Percentiles rank a stretch among this genome's conserved stretches.
phyloP scores from a whole-genome alignment of 163 green algal species.

The Coccomyxa subellipsoidea region DNA sequence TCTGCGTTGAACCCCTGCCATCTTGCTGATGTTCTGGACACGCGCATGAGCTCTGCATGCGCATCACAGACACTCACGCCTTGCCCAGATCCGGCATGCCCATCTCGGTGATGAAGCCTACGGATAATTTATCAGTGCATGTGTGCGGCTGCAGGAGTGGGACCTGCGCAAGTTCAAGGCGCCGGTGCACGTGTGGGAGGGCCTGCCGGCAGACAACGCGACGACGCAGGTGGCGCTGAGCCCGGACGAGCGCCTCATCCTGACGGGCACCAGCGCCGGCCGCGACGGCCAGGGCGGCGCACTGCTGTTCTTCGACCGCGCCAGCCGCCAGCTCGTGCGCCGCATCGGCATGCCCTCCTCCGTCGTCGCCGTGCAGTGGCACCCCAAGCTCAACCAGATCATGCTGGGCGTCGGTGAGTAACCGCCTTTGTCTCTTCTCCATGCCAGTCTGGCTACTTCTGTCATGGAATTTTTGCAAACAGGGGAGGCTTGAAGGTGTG shows the following conservation, averaged over 20 bases:
- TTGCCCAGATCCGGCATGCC: no score
- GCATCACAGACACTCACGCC: no score
- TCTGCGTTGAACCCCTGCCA: no score
- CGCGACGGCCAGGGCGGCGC: conserved; percentile 26
- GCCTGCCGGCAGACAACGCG: conserved; percentile 62
- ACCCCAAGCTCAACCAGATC: conserved; percentile 89
- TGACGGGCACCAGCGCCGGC: conserved; percentile 53
- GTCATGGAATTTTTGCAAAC: no score
- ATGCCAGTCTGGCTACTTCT: no score
- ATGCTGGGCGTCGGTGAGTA: conserved; percentile 68
- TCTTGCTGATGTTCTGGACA: no score
- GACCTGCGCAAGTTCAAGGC: conserved; percentile 75
- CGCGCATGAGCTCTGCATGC: no score
- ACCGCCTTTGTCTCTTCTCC: not conserved
- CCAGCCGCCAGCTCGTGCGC: conserved; percentile 43
- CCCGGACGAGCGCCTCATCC: conserved; percentile 72
- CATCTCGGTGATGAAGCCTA: no score
- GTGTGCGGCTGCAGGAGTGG: conserved; percentile 51
- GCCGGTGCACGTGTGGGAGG: conserved; percentile 53
- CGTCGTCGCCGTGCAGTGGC: conserved; percentile 76
- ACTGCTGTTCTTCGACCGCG: conserved; percentile 60
- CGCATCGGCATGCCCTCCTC: conserved; percentile 66
- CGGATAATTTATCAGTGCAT: no score
- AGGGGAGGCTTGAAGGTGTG: no score
- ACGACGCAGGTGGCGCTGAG: conserved; percentile 75